Base-by-base conservation (phyloP, 2,329 filamentous ascomycete species). In the Phyllosticta citribraziliensis region DNA sequence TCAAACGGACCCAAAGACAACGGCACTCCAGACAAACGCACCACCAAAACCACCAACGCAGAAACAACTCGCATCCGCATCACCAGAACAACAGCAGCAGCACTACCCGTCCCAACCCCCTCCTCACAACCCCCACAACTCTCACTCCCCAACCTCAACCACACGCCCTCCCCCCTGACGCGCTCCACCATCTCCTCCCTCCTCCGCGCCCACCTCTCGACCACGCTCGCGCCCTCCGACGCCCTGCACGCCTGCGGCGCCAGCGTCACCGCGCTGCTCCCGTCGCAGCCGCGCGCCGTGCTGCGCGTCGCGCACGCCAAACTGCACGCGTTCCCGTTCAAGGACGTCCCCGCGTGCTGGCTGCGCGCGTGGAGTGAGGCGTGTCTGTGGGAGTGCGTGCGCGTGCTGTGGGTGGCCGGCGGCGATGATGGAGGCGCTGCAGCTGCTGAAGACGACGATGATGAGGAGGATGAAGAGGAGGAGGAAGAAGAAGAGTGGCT, bases 311-410 rank as follows among this genome's bases (percentile, higher is more conserved):
- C 87, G 0, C 84, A 85, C 60, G 76, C 82, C 52, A 87, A 85
- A 65, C 83, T 93, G 64, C 88, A 92, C 67, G 81, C 86, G 3
- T 90, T 84, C 64, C 80, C 84, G 1, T 91, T 84, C 70, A 82
- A 82, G 64, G 79, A 85, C 33, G 81, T 93, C 5, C 87, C 87
- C 0, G 69, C 72, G 9, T 84, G 81, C 67, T 94, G 89, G 89
- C 78, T 86, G 24, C 78, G 84, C 64, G 73, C 92, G 5, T 91
- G 89, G 69, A 86, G 86, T 0, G 87, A 91, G 60, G 84, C 86
- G 1, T 82, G 83, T 60, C 79, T 93, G 11, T 78, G 88, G 68
- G 82, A 82, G 65, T 86, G 85, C 22, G 50, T 73, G n/a, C 55
- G 55, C 11, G 57, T 76, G 3, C 61, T 71, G 27, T 0, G 6